A percentile compares a stretch with the other conserved stretches of the same genome.
phyloP scores from a whole-genome alignment of 2,329 filamentous ascomycete genomes.

The Cordyceps cateniannulata region DNA sequence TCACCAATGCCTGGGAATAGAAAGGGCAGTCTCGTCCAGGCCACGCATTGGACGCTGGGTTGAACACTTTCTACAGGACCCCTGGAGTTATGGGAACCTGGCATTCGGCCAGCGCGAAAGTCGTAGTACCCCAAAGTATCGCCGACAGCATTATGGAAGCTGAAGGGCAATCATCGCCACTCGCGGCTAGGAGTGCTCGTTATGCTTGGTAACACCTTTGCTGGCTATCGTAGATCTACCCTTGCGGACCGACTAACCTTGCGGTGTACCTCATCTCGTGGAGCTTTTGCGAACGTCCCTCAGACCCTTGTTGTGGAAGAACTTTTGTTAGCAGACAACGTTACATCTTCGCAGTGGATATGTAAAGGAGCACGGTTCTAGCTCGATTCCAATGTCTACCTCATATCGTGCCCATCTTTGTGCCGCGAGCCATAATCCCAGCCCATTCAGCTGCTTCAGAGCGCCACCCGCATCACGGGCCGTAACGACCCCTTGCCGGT shows the following conservation, averaged over 20 bases:
- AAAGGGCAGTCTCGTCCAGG: neutral
- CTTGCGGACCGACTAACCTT: neutral
- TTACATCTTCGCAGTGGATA: neutral
- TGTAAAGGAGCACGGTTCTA: neutral
- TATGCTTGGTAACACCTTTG: neutral
- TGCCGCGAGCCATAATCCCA: neutral
- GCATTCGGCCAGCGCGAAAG: neutral
- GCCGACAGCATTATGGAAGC: neutral
- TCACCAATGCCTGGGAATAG: neutral
- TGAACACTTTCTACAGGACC: neutral
- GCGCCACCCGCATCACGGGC: constrained; percentile 1
- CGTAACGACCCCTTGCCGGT: neutral
- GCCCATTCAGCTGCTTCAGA: neutral
- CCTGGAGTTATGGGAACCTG: neutral
- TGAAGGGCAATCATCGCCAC: neutral
- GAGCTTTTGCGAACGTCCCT: neutral
- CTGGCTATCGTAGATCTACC: neutral
- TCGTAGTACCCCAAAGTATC: neutral
- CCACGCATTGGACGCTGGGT: neutral
- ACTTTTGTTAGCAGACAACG: neutral
- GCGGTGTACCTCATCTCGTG: neutral
- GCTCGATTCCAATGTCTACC: too few relatives aligned
- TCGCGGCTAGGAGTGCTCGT: neutral
- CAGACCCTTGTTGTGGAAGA: neutral
- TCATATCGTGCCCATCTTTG: neutral